Evolutionary conservation across 2,329 filamentous ascomycete species (phyloP), one percentile per base, ranked within the genome.

Genomic region (Penicillium sp.): DNA sequence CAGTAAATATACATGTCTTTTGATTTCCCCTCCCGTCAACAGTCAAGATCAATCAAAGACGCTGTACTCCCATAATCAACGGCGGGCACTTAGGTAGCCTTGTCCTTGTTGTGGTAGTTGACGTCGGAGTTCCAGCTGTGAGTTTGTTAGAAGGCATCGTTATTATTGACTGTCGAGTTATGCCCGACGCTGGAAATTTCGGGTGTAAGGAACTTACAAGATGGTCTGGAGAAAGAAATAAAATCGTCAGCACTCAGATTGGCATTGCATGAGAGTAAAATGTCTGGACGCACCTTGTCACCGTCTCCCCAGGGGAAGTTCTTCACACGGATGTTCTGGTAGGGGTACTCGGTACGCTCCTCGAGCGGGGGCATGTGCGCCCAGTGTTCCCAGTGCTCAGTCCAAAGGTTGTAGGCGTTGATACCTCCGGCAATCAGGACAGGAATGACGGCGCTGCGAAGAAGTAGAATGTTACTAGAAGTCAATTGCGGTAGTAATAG

Each of bases 51-150:
- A n/a, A n/a, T n/a, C n/a, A n/a, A n/a, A n/a, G n/a, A n/a, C n/a
- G n/a, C n/a, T n/a, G n/a, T n/a, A n/a, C n/a, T n/a, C n/a, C n/a
- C n/a, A n/a, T n/a, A n/a, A n/a, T n/a, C n/a, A n/a, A n/a, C n/a
- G n/a, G n/a, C n/a, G n/a, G n/a, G n/a, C n/a, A 37, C 59, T 69
- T 69, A 73, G 53, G 65, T 68, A 40, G 65, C 60, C 80, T 87
- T 88, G 77, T 94, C 85, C 77, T 85, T 86, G 78, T 95, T 89
- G 83, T 97, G 89, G 78, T 95, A 91, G 83, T 97, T 97, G 78
- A 96, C 89, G 52, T 78, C 80, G 60, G 84, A 77, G 75, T 97
- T 97, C 93, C 93, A 98, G 85, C 86, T 88, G 63, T 57, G n/a
- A 26, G n/a, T n/a, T n/a, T n/a, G n/a, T n/a, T n/a, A n/a, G n/a